phyloP scores from a whole-genome alignment of 129 eudicot species.

The Escallonia rubra region DNA sequence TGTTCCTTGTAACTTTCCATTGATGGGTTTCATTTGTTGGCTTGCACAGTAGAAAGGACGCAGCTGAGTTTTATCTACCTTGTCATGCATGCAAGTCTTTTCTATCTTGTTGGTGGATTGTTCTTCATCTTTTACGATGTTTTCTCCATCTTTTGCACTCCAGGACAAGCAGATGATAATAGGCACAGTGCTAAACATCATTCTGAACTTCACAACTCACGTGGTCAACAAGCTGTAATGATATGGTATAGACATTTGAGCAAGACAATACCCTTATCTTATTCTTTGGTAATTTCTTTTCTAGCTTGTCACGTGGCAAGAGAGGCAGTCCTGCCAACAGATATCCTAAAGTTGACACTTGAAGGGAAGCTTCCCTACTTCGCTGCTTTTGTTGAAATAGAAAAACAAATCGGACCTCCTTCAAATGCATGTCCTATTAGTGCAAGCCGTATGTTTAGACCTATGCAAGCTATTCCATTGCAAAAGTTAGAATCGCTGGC shows the following conservation, averaged over 20 bases:
- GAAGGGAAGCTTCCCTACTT: conserved; percentile 81
- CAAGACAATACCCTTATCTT: conserved; percentile 46
- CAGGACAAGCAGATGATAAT: conserved; percentile 41
- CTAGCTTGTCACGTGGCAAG: conserved; percentile 73
- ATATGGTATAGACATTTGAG: conserved; percentile 62
- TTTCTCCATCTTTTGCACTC: conserved; percentile 2
- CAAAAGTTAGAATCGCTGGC: conserved; percentile 69
- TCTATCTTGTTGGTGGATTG: not conserved
- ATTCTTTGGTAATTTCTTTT: conserved; percentile 59
- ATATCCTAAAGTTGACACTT: conserved; percentile 56
- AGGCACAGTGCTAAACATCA: conserved; percentile 16
- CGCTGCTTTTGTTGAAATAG: conserved; percentile 63
- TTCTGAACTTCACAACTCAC: conserved; percentile 57
- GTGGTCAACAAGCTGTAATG: conserved; percentile 51
- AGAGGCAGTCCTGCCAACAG: conserved; percentile 66
- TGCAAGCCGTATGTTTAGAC: conserved; percentile 69
- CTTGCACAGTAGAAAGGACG: no score
- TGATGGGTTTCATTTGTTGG: no score
- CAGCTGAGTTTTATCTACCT: not conserved
- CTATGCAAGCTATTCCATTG: conserved; percentile 31
- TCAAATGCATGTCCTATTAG: conserved; percentile 51
- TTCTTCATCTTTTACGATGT: not conserved
- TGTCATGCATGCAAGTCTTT: not conserved
- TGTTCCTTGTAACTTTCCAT: not conserved
- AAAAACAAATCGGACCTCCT: conserved; percentile 45